These are phyloP conservation scores for Boletus insuetus DNA, from an alignment of 768 basidiomycete species.

Conservation along the genomic window DNA sequence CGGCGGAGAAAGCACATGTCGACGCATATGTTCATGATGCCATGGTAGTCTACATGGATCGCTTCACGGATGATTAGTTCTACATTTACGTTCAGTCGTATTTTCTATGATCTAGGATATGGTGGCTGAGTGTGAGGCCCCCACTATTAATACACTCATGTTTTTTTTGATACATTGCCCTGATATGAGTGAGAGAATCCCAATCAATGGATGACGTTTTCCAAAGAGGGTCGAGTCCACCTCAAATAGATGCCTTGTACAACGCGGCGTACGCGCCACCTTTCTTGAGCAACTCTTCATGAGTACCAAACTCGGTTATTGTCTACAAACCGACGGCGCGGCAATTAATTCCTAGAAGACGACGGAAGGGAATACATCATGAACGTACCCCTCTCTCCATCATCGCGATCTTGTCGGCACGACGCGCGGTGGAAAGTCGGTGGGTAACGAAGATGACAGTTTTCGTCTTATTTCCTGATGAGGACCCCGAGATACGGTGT, in stretches of 20 bases:
- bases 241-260: slow-evolving; percentile 65
- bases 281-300: slow-evolving; percentile 58
- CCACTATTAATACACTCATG: slow-evolving; percentile 16
- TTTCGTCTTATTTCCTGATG: slow-evolving; percentile 56
- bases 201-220: slow-evolving; percentile 6
- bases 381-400: slow-evolving; percentile 70
- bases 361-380: slow-evolving; percentile 3
- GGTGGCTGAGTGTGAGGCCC: slow-evolving; percentile 17
- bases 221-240: slow-evolving; percentile 2
- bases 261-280: slow-evolving; percentile 67
- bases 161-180: slow-evolving; percentile 27
- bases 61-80: slow-evolving; percentile 46
- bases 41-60: slow-evolving; percentile 66
- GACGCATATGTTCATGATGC: slow-evolving; percentile 70
- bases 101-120: slow-evolving; percentile 27
- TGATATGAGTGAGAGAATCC: slow-evolving; percentile 16
- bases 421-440: slow-evolving; percentile 73
- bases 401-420: slow-evolving; percentile 85
- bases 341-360: slow-evolving; percentile 19
- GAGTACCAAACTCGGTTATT: slow-evolving; percentile 74
- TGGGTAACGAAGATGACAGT: slow-evolving; percentile 85
- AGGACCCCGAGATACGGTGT: slow-evolving; percentile 56
- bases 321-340: slow-evolving; percentile 41
- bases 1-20: slow-evolving; percentile 48
- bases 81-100: slow-evolving; percentile 22